Evolutionary conservation across 1,139 yeast species (phyloP), one percentile per base, ranked within the genome.

Genomic region (Hyphopichia buzzinii): DNA sequence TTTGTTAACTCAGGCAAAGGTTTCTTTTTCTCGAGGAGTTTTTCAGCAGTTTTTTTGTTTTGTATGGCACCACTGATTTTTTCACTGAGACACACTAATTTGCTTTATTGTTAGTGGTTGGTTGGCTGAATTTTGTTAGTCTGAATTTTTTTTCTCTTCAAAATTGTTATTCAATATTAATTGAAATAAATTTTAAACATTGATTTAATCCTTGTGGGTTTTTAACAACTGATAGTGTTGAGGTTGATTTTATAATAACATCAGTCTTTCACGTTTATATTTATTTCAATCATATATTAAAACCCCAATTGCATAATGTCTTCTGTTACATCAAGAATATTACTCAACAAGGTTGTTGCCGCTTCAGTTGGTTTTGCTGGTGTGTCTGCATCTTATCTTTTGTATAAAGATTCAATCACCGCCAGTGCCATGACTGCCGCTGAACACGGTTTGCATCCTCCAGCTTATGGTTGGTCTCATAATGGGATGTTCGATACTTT

Each of bases 391-490:
- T 81, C 88, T 32, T 84, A 83, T 60, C 66, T 83, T 60, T 74
- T 86, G 56, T 87, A 85, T 68, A 81, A 84, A 54, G 92, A 84
- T 62, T 73, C 87, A 16, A 77, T 82, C 65, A 78, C 86, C 43
- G 96, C 97, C 43, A 81, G 79, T 57, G 98, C 99, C 57, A 87
- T 90, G 96, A 90, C 98, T 39, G 95, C 95, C 48, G 96, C 97
- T 48, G 99, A 92, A 73, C 97, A 92, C 69, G 99, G 99, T 53
- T 79, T 92, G 62, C 98, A 92, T 66, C 83, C 98, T 31, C 96
- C 97, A 48, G 81, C 81, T 44, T 90, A 77, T 66, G 84, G 81
- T 42, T 92, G 98, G 98, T 77, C 96, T 33, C 97, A 92, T 69
- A 81, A 78, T 58, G 97, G 95, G 56, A 84, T 89, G 81, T 80